These are phyloP conservation scores for Lepidium aucheri DNA, from an alignment of 345 rosid species.

Conservation along the genomic window DNA sequence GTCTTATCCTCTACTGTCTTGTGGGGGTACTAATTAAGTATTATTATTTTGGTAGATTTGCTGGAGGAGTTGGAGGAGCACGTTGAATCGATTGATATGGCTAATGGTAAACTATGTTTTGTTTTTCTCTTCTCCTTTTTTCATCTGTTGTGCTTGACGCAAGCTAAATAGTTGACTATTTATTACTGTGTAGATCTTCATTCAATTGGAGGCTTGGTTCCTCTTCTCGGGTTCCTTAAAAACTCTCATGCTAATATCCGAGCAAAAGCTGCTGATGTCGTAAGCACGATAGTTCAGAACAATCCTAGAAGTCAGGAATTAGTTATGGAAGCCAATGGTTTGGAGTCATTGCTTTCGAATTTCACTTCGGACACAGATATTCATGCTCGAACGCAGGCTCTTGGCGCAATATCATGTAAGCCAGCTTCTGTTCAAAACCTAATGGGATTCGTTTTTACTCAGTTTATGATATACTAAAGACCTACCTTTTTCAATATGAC, in stretches of 20 bases:
- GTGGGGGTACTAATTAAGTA: not conserved
- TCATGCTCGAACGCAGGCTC: conserved; percentile 69
- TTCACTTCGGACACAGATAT: conserved; percentile 69
- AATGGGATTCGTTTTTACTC: not conserved
- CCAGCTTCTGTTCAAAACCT: not conserved
- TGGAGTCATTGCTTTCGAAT: conserved; percentile 20
- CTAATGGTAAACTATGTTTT: conserved; percentile 22
- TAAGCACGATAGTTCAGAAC: conserved; percentile 88
- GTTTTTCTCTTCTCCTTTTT: not conserved
- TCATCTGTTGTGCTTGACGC: not conserved
- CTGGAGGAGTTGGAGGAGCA: conserved; percentile 35
- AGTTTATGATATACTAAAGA: not conserved
- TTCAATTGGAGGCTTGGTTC: conserved; percentile 28
- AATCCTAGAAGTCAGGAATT: conserved; percentile 72
- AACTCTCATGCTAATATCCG: conserved; percentile 65
- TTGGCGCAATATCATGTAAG: conserved; percentile 93
- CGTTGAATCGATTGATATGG: conserved; percentile 33
- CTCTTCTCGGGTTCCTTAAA: conserved; percentile 22
- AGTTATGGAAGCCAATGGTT: conserved; percentile 45
- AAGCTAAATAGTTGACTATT: not conserved
- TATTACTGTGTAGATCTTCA: conserved; percentile 21
- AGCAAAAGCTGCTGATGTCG: conserved; percentile 94
- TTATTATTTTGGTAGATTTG: conserved; percentile 15
- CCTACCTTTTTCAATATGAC: not conserved
- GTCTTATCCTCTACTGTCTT: not conserved